Evolutionary conservation across 2,329 filamentous ascomycete species (phyloP).

Genomic region (Diaporthe vexans): DNA sequence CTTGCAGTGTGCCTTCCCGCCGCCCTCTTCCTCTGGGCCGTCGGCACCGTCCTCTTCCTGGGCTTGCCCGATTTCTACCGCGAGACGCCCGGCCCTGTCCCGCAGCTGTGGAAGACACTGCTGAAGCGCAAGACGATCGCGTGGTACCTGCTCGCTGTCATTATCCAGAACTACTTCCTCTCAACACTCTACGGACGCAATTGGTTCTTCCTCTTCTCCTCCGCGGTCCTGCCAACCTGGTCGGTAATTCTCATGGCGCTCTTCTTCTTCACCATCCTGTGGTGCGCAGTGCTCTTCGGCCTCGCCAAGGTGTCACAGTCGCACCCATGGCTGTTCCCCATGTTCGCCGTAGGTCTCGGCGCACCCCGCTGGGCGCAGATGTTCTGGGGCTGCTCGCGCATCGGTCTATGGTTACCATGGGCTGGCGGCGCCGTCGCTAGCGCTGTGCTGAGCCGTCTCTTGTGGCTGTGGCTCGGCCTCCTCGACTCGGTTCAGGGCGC

Average conservation of each 20-base stretch:
- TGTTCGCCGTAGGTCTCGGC: slow-evolving; percentile 75
- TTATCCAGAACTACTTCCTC: slow-evolving; percentile 75
- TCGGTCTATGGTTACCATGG: slow-evolving; percentile 74
- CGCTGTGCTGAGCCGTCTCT: slow-evolving; percentile 65
- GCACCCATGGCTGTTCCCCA: slow-evolving; percentile 75
- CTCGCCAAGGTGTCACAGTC: slow-evolving; percentile 67
- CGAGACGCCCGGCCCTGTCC: slow-evolving; percentile 70
- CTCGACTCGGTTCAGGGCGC: slow-evolving; percentile 73
- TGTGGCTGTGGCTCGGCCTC: slow-evolving; percentile 76
- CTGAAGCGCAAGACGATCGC: slow-evolving; percentile 72
- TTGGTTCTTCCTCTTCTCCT: slow-evolving; percentile 67
- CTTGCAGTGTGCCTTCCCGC: slow-evolving; percentile 68
- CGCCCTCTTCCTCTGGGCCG: slow-evolving; percentile 67
- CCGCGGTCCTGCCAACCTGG: slow-evolving; percentile 68
- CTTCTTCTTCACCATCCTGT: slow-evolving; percentile 67
- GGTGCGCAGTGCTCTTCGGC: slow-evolving; percentile 63
- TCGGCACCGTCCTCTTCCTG: slow-evolving; percentile 66
- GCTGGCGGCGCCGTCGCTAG: slow-evolving; percentile 64
- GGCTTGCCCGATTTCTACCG: slow-evolving; percentile 76
- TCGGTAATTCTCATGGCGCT: slow-evolving; percentile 67
- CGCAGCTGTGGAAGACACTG: slow-evolving; percentile 72
- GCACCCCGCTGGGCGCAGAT: slow-evolving; percentile 76
- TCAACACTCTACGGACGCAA: slow-evolving; percentile 75
- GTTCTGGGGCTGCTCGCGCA: slow-evolving; percentile 72
- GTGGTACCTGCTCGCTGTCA: slow-evolving; percentile 73